These are phyloP conservation scores for Inga laurina DNA, from an alignment of 306 rosid species.

Conservation along the genomic window DNA sequence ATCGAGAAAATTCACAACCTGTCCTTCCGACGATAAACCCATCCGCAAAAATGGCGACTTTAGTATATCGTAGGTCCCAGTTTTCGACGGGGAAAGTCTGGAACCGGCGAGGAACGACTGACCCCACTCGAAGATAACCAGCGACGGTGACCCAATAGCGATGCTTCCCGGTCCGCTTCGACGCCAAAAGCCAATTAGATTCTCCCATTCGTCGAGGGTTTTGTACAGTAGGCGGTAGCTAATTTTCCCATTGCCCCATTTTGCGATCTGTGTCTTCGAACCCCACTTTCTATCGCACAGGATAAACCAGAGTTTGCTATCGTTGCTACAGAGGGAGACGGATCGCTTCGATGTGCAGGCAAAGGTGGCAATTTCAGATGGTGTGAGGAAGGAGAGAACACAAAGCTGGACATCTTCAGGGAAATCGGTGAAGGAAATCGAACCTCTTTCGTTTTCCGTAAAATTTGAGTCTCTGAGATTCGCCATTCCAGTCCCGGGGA, in stretches of 20 bases:
- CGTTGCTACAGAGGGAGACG: slow-evolving; percentile 57
- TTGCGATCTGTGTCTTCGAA: slow-evolving; percentile 61
- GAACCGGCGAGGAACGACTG: slow-evolving; percentile 57
- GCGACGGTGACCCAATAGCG: slow-evolving; percentile 48
- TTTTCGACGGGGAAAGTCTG: slow-evolving; percentile 69
- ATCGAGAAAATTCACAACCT: slow-evolving; percentile 52
- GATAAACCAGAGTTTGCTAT: slow-evolving; percentile 75
- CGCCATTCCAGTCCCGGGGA: slow-evolving; percentile 38
- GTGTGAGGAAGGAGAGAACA: slow-evolving; percentile 80
- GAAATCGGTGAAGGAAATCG: slow-evolving; percentile 65
- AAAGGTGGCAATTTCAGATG: slow-evolving; percentile 61
- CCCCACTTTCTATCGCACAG: slow-evolving; percentile 92
- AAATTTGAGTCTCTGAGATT: slow-evolving; percentile 25
- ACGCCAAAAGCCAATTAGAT: slow-evolving; percentile 91
- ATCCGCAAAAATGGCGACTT: slow-evolving; percentile 71
- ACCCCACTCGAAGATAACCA: slow-evolving; percentile 92
- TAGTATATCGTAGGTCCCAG: slow-evolving; percentile 53
- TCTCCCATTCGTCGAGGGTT: slow-evolving; percentile 74
- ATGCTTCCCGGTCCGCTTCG: slow-evolving; percentile 56
- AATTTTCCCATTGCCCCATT: slow-evolving; percentile 67
- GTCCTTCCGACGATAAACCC: slow-evolving; percentile 70
- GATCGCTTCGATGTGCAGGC: slow-evolving; percentile 80
- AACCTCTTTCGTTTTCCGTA: slow-evolving; percentile 19
- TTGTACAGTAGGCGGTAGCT: slow-evolving; percentile 57
- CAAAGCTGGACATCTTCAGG: slow-evolving; percentile 88